Evolutionary conservation across 805 yeast genomes (phyloP), one percentile per base, ranked within the genome.

Genomic region (Clavispora santaluciae): DNA sequence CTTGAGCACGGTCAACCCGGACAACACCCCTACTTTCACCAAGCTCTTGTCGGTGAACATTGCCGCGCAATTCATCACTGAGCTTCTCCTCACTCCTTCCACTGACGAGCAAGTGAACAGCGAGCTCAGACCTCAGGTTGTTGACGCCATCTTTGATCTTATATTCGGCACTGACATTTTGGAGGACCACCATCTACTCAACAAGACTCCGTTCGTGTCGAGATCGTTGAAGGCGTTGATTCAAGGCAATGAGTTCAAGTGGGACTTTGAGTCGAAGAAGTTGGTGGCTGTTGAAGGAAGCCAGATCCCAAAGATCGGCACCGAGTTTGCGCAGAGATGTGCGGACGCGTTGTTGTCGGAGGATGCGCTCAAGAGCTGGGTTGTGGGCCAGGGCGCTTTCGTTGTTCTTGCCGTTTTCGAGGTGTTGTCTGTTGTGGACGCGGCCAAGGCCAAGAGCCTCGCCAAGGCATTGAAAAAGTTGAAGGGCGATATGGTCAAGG

Each of bases 171-270:
- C 88, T 33, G 87, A 86, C 43, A 73, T 87, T 15, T 60, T 72
- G 16, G 83, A 75, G 35, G 86, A 79, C 49, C 74, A 65, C 39
- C 95, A 85, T 59, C 73, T 86, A 42, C 70, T 85, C 50, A 79
- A 76, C 51, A 78, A 77, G 56, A 65, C 65, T 22, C 85, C 93
- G 38, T 85, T 82, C 59, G 75, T 86, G 21, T 73, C 87, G 3
- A 79, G 96, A 68, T 68, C 84, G 38, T 64, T 88, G 48, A 83
- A 86, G 60, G 68, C 87, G 0, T 68, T 88, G 53, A 83, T 88
- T 49, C 95, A 86, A 63, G 91, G 90, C 46, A 90, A 90, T 54
- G 86, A 81, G 57, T 87, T 88, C 84, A 81, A 82, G 55, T 76
- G 73, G 55, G 78, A 80, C 51, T 58, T 51, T 42, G 71, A 60